Conservation (phyloP, 106 monocot genomes). For the Alisma plantagoaquatica region DNA sequence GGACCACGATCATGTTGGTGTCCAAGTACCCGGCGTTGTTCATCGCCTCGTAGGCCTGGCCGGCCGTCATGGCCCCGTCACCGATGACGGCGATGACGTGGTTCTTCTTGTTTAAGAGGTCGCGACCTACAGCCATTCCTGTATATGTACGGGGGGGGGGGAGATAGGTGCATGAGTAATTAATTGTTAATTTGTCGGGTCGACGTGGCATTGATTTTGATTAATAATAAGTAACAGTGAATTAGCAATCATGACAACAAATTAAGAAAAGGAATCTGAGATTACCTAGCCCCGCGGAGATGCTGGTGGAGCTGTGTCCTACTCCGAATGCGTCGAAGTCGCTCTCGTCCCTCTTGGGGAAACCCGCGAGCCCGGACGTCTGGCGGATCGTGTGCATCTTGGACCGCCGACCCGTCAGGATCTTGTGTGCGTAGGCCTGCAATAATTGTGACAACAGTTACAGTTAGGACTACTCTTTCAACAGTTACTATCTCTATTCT, state of each 20-base stretch:
- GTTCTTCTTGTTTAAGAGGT: conserved; percentile 57
- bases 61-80: conserved; percentile 69
- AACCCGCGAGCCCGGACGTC: conserved; percentile 74
- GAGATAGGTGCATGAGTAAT: too few relatives aligned
- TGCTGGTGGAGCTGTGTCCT: conserved; percentile 89
- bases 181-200: too few relatives aligned
- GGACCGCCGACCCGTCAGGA: conserved; percentile 73
- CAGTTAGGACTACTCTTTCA: too few relatives aligned
- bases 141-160: too few relatives aligned
- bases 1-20: conserved; percentile 79
- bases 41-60: conserved; percentile 84
- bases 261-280: background rate
- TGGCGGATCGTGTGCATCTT: conserved; percentile 78
- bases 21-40: conserved; percentile 78
- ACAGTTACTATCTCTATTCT: too few relatives aligned
- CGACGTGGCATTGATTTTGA: too few relatives aligned
- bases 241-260: too few relatives aligned
- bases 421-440: conserved; percentile 87
- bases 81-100: conserved; percentile 55
- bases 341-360: conserved; percentile 86
- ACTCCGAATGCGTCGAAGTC: conserved; percentile 75
- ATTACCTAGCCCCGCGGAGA: conserved; percentile 80
- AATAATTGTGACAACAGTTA: too few relatives aligned
- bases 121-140: conserved; percentile 85
- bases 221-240: too few relatives aligned